A percentile compares a stretch with the other conserved stretches of the same genome.
These are phyloP conservation scores for Papiliotrema laurentii DNA, from an alignment of 1,284 basidiomycete species.

Conservation along the genomic window DNA sequence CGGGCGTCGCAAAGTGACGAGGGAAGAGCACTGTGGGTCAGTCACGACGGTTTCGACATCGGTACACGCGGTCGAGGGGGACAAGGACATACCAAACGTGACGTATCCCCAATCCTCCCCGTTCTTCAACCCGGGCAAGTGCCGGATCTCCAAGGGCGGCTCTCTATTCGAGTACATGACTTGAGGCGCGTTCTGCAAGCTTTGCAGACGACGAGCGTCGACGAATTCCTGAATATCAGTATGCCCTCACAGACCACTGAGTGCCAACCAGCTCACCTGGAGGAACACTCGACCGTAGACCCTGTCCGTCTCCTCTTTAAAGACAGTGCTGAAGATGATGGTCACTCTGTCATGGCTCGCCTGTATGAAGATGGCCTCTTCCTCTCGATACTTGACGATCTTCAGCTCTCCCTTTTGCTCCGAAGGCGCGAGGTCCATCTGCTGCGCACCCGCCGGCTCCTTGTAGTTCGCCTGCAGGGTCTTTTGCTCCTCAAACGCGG, in stretches of 20 bases:
- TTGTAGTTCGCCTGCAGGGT: slow-evolving; percentile 61
- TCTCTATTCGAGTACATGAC: slow-evolving; percentile 96
- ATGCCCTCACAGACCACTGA: not conserved
- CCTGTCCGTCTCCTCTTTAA: slow-evolving; percentile 95
- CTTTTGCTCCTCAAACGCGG: slow-evolving; percentile 82
- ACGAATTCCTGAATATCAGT: slow-evolving; percentile 77
- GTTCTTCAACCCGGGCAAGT: slow-evolving; percentile 71
- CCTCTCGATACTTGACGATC: slow-evolving; percentile 89
- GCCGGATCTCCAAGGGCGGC: slow-evolving; percentile 91
- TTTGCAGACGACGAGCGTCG: slow-evolving; percentile 86
- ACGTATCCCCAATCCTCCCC: slow-evolving; percentile 95
- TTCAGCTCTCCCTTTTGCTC: slow-evolving; percentile 71
- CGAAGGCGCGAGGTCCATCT: slow-evolving; percentile 42
- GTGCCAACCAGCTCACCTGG: slow-evolving; percentile 58
- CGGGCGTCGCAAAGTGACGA: slow-evolving; percentile 78
- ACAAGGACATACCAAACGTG: slow-evolving; percentile 64
- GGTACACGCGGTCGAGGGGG: not conserved
- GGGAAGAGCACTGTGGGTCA: slow-evolving; percentile 75
- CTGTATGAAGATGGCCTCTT: slow-evolving; percentile 95
- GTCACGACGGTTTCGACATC: not conserved
- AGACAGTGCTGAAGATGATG: slow-evolving; percentile 94
- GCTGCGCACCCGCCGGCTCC: slow-evolving; percentile 49
- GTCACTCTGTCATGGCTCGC: slow-evolving; percentile 93
- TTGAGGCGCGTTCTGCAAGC: slow-evolving; percentile 95
- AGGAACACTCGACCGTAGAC: slow-evolving; percentile 96